Conservation (phyloP, 305 asterid genomes). For the Solanum hybrid region DNA sequence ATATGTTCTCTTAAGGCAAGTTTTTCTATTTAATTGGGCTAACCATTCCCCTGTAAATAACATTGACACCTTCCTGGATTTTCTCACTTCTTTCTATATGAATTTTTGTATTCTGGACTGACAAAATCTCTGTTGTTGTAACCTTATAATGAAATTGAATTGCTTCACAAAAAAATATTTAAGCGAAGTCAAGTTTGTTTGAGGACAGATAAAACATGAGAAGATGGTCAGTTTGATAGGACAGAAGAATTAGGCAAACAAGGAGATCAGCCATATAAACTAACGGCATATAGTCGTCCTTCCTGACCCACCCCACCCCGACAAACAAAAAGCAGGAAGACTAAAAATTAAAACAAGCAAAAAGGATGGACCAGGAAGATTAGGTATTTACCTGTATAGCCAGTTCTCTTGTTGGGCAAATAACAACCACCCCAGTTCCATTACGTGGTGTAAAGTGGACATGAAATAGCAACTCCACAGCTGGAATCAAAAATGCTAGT, state of each 20-base stretch:
- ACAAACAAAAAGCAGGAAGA: neutral
- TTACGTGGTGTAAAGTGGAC: conserved; percentile 56
- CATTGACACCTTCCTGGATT: neutral
- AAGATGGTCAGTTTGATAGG: neutral
- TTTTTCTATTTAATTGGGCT: neutral
- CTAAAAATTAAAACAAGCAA: neutral
- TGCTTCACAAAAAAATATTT: neutral
- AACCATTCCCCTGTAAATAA: neutral
- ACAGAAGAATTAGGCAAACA: neutral
- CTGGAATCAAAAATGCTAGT: conserved; percentile 81
- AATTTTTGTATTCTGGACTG: neutral
- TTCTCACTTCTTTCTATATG: neutral
- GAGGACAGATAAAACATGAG: neutral
- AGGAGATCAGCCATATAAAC: neutral
- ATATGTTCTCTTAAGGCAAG: neutral
- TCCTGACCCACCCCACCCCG: neutral
- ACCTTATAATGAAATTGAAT: neutral
- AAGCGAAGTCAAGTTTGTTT: neutral
- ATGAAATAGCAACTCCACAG: conserved; percentile 64
- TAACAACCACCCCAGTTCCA: conserved; percentile 83
- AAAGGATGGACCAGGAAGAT: neutral
- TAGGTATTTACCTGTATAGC: conserved; percentile 60
- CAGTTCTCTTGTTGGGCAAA: conserved; percentile 96
- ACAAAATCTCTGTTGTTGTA: neutral
- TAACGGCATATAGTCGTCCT: neutral